A percentile compares a stretch with the other conserved stretches of the same genome.
These are phyloP conservation scores for Scleromitrula shiraiana DNA, from an alignment of 2,329 filamentous ascomycete species.

Conservation along the genomic window DNA sequence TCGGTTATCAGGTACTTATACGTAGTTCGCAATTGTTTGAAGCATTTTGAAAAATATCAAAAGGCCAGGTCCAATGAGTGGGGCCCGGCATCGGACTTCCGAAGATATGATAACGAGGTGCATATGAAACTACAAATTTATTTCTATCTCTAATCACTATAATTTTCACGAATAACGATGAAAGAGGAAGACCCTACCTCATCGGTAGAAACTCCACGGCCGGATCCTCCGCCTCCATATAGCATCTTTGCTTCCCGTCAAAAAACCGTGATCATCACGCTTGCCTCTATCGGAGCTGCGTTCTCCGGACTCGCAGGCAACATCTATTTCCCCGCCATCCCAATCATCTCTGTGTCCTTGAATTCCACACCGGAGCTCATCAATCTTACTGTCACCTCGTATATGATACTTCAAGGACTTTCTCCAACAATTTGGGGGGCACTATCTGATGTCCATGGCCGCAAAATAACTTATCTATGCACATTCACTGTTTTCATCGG, in stretches of 20 bases:
- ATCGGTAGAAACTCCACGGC: neutral
- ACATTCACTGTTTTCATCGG: constrained; percentile 46
- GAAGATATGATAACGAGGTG: too few species aligned
- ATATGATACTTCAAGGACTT: constrained; percentile 46
- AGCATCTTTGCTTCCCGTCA: constrained; percentile 19
- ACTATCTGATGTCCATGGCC: constrained; percentile 42
- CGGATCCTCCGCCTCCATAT: constrained; percentile 11
- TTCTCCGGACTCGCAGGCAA: constrained; percentile 21
- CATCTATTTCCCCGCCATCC: constrained; percentile 26
- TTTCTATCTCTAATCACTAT: neutral
- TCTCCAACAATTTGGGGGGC: constrained; percentile 40
- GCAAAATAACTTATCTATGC: constrained; percentile 44
- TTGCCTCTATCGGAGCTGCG: constrained; percentile 19
- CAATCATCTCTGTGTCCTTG: constrained; percentile 18
- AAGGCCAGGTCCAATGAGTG: neutral
- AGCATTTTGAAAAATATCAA: too few species aligned
- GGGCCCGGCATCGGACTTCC: neutral
- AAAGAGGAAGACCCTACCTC: neutral
- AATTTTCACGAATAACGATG: neutral
- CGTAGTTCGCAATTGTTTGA: too few species aligned
- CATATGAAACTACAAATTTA: neutral
- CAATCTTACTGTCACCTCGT: constrained; percentile 26
- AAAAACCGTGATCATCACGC: constrained; percentile 18
- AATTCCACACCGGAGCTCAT: constrained; percentile 19
- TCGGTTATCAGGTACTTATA: too few species aligned